A percentile compares a stretch with the other conserved stretches of the same genome.
These are phyloP conservation scores for Phytopythium delawarense DNA, from an alignment of 352 stramenopile genomes.

Conservation along the genomic window DNA sequence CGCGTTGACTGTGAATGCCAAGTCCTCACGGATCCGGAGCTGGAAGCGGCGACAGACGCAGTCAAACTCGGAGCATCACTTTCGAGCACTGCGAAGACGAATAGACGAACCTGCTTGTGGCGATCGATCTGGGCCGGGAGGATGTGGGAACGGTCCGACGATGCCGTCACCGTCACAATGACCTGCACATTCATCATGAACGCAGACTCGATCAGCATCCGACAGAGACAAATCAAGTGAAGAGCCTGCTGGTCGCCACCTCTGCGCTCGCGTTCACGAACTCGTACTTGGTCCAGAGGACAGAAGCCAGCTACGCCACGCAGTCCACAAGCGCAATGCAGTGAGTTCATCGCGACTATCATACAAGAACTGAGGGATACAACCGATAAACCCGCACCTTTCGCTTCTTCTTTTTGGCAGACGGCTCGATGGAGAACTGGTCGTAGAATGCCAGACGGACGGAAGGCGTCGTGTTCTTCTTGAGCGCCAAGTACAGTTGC, in stretches of 20 bases:
- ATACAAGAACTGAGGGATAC: neutral
- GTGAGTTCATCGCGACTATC: neutral
- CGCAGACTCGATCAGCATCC: neutral
- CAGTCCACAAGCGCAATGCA: neutral
- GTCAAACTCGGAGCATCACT: neutral
- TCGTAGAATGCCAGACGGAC: conserved; percentile 57
- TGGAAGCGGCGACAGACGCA: conserved; percentile 11
- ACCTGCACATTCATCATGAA: conserved; percentile 15
- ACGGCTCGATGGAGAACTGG: conserved; percentile 47
- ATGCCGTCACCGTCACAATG: conserved; percentile 50
- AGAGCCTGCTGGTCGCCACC: conserved; percentile 15
- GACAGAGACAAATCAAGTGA: neutral
- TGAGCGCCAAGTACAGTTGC: conserved; percentile 57
- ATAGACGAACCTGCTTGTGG: conserved; percentile 47
- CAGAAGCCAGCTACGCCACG: conserved; percentile 33
- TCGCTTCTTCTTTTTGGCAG: conserved; percentile 70
- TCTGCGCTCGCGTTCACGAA: conserved; percentile 56
- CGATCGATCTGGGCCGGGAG: conserved; percentile 60
- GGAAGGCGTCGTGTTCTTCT: conserved; percentile 30
- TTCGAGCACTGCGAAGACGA: neutral
- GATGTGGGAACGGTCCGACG: conserved; percentile 44
- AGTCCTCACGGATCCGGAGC: conserved; percentile 66
- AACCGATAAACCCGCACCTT: conserved; percentile 17
- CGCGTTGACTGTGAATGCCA: conserved; percentile 75
- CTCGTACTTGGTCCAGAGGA: conserved; percentile 64